These are phyloP conservation scores for Trichosporon sp. DNA, from an alignment of 1,284 basidiomycete species.

Conservation along the genomic window DNA sequence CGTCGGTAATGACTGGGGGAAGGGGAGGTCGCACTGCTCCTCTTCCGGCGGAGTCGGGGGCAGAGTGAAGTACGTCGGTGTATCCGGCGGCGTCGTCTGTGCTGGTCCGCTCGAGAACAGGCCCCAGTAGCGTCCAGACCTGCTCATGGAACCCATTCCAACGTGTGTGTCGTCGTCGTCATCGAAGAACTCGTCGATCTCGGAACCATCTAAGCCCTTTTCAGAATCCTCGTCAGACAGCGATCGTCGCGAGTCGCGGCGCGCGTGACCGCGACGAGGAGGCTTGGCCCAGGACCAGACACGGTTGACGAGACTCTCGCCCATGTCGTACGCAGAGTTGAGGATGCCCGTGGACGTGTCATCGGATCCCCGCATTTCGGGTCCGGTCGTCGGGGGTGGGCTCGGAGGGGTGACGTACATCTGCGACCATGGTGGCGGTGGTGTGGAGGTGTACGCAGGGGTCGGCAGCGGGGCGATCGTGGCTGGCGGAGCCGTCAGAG, in stretches of 20 bases:
- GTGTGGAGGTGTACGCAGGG: conserved; percentile 4
- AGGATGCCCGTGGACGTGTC: conserved; percentile 14
- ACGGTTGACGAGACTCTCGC: conserved; percentile 29
- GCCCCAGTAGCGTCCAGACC: conserved; percentile 34
- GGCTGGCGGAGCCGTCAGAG: conserved; percentile 9
- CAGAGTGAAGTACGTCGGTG: conserved; percentile 35
- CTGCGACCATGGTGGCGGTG: conserved; percentile 16
- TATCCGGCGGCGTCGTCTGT: conserved; percentile 9
- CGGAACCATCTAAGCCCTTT: conserved; percentile 39
- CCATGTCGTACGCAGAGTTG: conserved; percentile 32
- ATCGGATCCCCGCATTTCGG: background rate
- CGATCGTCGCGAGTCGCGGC: conserved; percentile 18
- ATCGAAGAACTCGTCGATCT: conserved; percentile 27
- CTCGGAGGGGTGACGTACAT: conserved; percentile 25
- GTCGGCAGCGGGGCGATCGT: conserved; percentile 13
- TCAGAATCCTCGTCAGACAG: conserved; percentile 38
- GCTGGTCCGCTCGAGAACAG: conserved; percentile 21
- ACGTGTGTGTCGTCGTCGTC: conserved; percentile 14
- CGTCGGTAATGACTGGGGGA: conserved; percentile 39
- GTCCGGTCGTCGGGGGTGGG: conserved; percentile 12
- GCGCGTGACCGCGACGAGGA: conserved; percentile 4
- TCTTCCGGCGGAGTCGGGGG: conserved; percentile 36
- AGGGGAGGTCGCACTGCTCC: conserved; percentile 8
- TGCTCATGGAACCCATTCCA: background rate
- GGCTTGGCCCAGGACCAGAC: conserved; percentile 24